Evolutionary conservation across 495 filamentous ascomycete species (phyloP), one percentile per base, ranked within the genome.

Genomic region (Daldinia caldariorum): DNA sequence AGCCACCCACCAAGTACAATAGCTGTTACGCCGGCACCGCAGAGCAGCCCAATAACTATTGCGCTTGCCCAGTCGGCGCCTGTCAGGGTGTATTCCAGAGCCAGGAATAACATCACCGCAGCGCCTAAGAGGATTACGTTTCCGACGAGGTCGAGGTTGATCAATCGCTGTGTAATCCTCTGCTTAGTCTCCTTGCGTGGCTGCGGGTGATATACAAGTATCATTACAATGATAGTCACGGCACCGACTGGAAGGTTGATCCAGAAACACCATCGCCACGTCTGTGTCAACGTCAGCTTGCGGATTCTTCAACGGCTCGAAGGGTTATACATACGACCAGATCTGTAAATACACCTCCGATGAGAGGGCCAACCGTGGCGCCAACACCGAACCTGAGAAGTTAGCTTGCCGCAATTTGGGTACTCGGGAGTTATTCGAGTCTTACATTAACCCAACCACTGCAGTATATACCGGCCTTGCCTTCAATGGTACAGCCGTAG

Each of bases 191-290:
- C 57, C 37, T 8, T 43, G 39, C 57, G 61, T 10, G 69, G 59
- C 37, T 84, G 83, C 53, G 88, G 88, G 61, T 87, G 83, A 12
- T 85, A 78, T 51, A 87, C 82, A 73, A 90, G 83, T 67, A 85
- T 84, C 64, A 89, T 79, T 45, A 89, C 85, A 7, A 84, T 43
- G 14, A 88, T 83, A 5, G 89, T 89, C 14, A 90, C 79, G 12
- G 80, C 90, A n/a, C 91, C 90, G 39, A 92, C 79, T 1, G 89
- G 89, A n/a, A 90, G 69, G 62, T 91, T 91, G 78, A 91, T 90
- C 76, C 89, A 91, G 78, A 92, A 91, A 72, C 90, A 92, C 90
- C 89, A 92, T 56, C 90, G 77, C 90, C 91, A 94, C 12, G 85
- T 83, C 14, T 70, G 41, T 3, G 9, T 58, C 8, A 0, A 58